Base-by-base conservation (phyloP, 495 filamentous ascomycete species). In the Penicillium crystallinum region DNA sequence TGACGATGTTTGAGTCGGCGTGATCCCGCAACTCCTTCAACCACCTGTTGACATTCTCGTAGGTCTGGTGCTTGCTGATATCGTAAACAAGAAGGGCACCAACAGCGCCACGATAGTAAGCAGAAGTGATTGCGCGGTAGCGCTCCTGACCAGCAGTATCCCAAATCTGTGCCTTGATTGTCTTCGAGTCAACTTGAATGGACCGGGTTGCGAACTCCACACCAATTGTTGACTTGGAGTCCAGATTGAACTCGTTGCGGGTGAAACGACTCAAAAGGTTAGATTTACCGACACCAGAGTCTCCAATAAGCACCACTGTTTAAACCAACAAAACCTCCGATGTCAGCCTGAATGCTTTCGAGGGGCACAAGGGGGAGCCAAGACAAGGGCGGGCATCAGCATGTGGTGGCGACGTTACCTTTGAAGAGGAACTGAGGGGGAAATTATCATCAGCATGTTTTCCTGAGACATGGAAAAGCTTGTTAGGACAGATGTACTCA, bases 161-260 rank as follows among this genome's bases (percentile, higher is more conserved):
- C 95, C 95, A 99, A 68, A 99, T 99, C 79, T 99, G 93, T 63
- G 93, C 93, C 81, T 99, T 99, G 86, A 99, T 99, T 59, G 93
- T 99, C 81, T 99, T 99, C 62, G 87, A 84, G 75, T 99, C 95
- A 64, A 99, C 95, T 74, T 97, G 93, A 75, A 99, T 97, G 55
- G 90, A 96, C 48, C 93, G 87, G 54, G 93, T 99, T 58, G 93
- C 93, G 71, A 99, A 99, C 77, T 99, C 93, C 62, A 99, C 93
- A 65, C 93, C 93, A 78, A 99, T 99, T 56, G 93, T 99, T 49
- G 95, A 97, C 84, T 99, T 99, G 70, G 92, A 97, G 74, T 99
- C 93, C 53, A 97, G 81, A 77, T 97, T 97, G 85, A 99, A 99
- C 74, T 99, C 95, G 72, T 99, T 99, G 71, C 95, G 90, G 52